Evolutionary conservation across 352 stramenopile genomes (phyloP).

Genomic region (Hyaloperonospora arabidopsidis): DNA sequence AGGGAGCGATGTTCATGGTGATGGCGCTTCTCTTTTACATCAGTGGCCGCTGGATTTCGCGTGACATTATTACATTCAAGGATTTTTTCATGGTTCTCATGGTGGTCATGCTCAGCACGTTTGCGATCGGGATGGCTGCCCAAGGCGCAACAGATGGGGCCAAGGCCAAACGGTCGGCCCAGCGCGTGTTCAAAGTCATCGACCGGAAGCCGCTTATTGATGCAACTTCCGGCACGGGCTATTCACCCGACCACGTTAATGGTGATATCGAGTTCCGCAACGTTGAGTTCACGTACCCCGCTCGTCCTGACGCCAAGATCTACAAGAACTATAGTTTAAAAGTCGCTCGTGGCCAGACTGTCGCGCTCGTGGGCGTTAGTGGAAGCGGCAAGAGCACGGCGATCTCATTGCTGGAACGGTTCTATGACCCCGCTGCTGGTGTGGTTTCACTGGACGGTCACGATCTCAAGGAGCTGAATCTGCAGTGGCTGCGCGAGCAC

Average conservation of each 20-base stretch:
- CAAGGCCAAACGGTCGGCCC: slow-evolving; percentile 25
- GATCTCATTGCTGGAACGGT: slow-evolving; percentile 29
- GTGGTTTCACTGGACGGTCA: slow-evolving; percentile 25
- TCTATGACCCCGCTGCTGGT: slow-evolving; percentile 28
- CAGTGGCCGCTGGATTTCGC: slow-evolving; percentile 43
- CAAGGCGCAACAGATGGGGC: slow-evolving; percentile 28
- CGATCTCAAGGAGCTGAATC: slow-evolving; percentile 29
- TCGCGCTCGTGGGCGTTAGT: slow-evolving; percentile 29
- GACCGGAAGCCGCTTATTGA: slow-evolving; percentile 30
- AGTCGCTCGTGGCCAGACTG: slow-evolving; percentile 28
- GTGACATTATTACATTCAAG: slow-evolving; percentile 55
- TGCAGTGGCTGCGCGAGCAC: slow-evolving; percentile 29
- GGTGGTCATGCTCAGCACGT: slow-evolving; percentile 51
- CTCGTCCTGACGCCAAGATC: slow-evolving; percentile 30
- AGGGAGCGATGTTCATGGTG: slow-evolving; percentile 57
- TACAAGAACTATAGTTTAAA: slow-evolving; percentile 35
- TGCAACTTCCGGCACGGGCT: slow-evolving; percentile 20
- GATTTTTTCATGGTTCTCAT: slow-evolving; percentile 70
- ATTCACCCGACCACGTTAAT: slow-evolving; percentile 18
- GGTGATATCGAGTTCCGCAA: slow-evolving; percentile 32
- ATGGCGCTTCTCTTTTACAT: slow-evolving; percentile 73
- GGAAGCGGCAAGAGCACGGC: slow-evolving; percentile 33
- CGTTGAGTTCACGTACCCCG: slow-evolving; percentile 29
- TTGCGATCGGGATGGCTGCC: slow-evolving; percentile 32
- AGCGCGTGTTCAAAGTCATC: slow-evolving; percentile 33